These are phyloP conservation scores for Geotrichum phurueaensis DNA, from an alignment of 1,139 yeast genomes.

Conservation along the genomic window DNA sequence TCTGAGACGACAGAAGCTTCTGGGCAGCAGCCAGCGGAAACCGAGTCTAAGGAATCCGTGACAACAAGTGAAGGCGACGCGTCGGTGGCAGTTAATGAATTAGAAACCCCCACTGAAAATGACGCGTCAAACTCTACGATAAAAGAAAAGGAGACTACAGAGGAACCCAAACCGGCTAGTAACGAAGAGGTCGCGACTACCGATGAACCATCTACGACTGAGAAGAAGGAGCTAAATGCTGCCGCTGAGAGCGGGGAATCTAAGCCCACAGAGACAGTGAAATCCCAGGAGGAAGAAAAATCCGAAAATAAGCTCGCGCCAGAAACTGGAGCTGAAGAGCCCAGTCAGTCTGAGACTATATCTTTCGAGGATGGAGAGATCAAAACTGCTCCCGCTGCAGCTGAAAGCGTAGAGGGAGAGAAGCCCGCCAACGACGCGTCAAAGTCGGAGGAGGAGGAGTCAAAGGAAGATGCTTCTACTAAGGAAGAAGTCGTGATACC, in stretches of 20 bases:
- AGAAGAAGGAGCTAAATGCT: background rate
- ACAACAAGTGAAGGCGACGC: background rate
- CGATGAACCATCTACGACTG: conserved; percentile 11
- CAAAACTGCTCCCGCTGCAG: background rate
- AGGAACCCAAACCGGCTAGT: conserved; percentile 7
- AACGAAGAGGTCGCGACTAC: conserved; percentile 9
- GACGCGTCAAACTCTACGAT: conserved; percentile 6
- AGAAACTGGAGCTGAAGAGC: background rate
- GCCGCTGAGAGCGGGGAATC: background rate
- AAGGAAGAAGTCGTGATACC: background rate
- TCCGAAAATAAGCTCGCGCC: background rate
- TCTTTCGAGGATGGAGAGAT: background rate
- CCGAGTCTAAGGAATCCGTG: conserved; percentile 6
- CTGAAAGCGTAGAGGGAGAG: background rate
- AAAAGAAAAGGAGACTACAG: background rate
- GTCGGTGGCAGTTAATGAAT: conserved; percentile 1
- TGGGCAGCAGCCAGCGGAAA: conserved; percentile 7
- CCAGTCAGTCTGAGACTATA: background rate
- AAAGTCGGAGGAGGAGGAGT: background rate
- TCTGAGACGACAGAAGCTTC: background rate
- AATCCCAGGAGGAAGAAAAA: background rate
- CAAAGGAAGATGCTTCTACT: background rate
- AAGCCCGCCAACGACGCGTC: background rate
- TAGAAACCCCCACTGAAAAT: conserved; percentile 10
- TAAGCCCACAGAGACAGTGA: background rate